Percentiles rank a stretch among this genome's conserved stretches.
These are phyloP conservation scores for Lachnellula cervina DNA, from an alignment of 2,329 filamentous ascomycete genomes.

Conservation along the genomic window DNA sequence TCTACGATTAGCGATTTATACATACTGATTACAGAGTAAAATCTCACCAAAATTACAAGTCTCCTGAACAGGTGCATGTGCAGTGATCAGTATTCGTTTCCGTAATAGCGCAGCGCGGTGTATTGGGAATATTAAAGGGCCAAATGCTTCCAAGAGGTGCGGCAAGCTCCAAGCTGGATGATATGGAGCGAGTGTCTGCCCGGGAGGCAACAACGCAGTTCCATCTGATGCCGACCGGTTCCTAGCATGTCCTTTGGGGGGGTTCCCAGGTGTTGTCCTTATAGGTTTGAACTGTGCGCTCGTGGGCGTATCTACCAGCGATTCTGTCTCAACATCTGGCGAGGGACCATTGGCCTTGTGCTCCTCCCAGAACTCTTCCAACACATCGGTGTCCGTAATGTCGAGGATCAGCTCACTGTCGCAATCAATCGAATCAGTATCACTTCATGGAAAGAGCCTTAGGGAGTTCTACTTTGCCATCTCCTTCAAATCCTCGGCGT, in stretches of 20 bases:
- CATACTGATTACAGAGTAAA: neutral
- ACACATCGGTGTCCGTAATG: constrained; percentile 52
- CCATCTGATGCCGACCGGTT: constrained; percentile 60
- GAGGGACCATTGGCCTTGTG: constrained; percentile 39
- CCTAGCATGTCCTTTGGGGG: constrained; percentile 43
- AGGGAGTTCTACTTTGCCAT: constrained; percentile 58
- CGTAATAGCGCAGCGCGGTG: constrained; percentile 81
- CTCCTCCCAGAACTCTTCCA: constrained; percentile 78
- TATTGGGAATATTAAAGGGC: constrained; percentile 86
- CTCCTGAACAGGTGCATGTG: constrained; percentile 77
- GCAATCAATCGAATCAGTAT: constrained; percentile 20
- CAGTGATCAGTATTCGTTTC: constrained; percentile 82
- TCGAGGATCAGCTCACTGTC: constrained; percentile 59
- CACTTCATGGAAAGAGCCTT: neutral
- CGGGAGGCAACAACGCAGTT: constrained; percentile 50
- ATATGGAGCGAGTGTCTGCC: constrained; percentile 65
- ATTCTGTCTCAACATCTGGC: constrained; percentile 21
- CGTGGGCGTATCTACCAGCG: constrained; percentile 32
- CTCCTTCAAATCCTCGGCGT: constrained; percentile 69
- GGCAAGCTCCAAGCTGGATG: constrained; percentile 85
- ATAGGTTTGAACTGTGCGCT: constrained; percentile 41
- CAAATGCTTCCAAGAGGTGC: constrained; percentile 74
- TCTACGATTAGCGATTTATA: neutral
- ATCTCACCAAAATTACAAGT: constrained; percentile 80
- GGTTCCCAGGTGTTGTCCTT: constrained; percentile 23